Conservation (phyloP, 2,329 filamentous ascomycete species). For the Diaporthe sp. region DNA sequence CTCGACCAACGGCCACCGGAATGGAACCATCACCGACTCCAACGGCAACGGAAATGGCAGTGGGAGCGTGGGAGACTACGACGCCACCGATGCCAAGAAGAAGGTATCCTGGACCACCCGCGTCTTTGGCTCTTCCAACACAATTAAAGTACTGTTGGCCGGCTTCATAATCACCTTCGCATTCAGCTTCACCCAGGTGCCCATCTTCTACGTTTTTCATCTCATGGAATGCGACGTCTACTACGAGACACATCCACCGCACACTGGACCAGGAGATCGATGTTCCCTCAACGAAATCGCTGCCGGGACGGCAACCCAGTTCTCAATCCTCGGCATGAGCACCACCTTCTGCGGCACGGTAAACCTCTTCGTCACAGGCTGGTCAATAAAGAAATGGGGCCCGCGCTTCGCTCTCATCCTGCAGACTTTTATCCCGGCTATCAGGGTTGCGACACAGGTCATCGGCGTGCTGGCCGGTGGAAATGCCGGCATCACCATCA, state of each 20-base stretch:
- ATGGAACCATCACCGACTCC: constrained; percentile 8
- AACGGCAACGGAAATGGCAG: constrained; percentile 5
- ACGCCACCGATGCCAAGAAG: constrained; percentile 3
- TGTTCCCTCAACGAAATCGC: constrained; percentile 74
- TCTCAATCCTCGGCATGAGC: constrained; percentile 74
- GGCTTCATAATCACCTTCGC: constrained; percentile 37
- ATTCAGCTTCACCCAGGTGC: constrained; percentile 40
- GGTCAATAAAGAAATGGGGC: constrained; percentile 75
- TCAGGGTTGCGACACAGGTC: constrained; percentile 74
- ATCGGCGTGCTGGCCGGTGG: constrained; percentile 73
- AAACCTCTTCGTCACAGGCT: constrained; percentile 77
- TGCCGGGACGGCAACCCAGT: constrained; percentile 72
- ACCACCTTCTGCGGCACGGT: constrained; percentile 74
- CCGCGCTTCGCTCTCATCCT: constrained; percentile 72
- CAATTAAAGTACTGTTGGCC: constrained; percentile 40
- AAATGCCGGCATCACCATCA: constrained; percentile 73
- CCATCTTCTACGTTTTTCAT: constrained; percentile 73
- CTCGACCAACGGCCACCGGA: constrained; percentile 22
- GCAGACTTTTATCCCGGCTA: constrained; percentile 74
- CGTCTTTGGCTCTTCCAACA: constrained; percentile 36
- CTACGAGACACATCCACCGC: constrained; percentile 70
- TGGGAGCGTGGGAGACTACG: not conserved
- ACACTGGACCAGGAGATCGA: constrained; percentile 60
- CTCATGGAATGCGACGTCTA: constrained; percentile 80
- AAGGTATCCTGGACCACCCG: constrained; percentile 36